Base-by-base conservation (phyloP, 2,329 filamentous ascomycete species). In the Elsinoe fawcettii region DNA sequence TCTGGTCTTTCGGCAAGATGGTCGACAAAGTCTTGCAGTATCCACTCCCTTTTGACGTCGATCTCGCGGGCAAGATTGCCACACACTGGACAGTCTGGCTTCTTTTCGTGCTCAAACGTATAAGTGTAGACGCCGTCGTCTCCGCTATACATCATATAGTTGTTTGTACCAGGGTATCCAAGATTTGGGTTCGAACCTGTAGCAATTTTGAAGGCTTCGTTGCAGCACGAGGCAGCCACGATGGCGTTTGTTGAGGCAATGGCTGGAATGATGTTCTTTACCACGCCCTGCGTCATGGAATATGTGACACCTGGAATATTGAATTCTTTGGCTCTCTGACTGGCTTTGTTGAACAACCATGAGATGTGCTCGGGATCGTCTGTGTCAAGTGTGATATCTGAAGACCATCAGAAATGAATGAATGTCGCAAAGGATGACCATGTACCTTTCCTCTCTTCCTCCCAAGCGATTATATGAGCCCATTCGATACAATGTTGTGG, bases 91-190 rank as follows among this genome's bases (percentile, higher is more conserved):
- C 93, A 99, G 71, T 97, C 93, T 14, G 86, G 81, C 71, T 96
- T 97, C 76, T 88, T 89, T 73, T 96, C 87, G 66, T 96, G 90
- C 66, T 90, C 86, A 70, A 97, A 99, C 0, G 93, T 99, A 72
- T 96, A 96, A 0, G 93, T 99, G 75, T 99, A 99, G 63, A 99
- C 87, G 63, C 87, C 82, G 67, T 95, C 92, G 67, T 97, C 91
- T 47, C 95, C 93, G 11, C 90, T 96, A 72, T 99, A 99, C 88
- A 96, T 96, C 91, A 97, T 97, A 75, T 99, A 99, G 70, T 96
- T 78, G 61, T 76, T 73, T 6, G 68, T 95, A 57, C 86, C 86
- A 44, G 86, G 84, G 61, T 83, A 78, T 11, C 87, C 88, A 14
- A 99, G 78, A 62, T 84, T 86, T 0, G 92, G 90, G 30, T 92